Base-by-base conservation (phyloP, 23 red algal species). In the Gracilaria caudata region DNA sequence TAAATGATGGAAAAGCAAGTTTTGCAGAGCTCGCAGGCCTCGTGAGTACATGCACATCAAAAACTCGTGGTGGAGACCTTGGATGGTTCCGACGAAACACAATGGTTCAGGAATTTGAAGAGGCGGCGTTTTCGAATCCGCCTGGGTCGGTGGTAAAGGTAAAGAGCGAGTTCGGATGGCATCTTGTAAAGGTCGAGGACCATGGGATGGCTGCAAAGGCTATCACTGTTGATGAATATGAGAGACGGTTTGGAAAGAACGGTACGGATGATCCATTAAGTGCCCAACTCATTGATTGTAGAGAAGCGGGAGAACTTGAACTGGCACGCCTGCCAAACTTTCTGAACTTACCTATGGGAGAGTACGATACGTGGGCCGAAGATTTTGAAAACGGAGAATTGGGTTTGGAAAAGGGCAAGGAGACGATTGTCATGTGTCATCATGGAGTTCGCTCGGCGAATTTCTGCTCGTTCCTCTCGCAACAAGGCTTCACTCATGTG, bases 341-440 rank as follows among this genome's bases (percentile, higher is more conserved):
- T 37, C 41, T 87, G 6, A 81, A 94, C 70, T 51, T 98, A 13
- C 90, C 91, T 0, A 89, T 94, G 79, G 83, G 85, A 63, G 87
- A 90, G 54, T 94, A 94, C 47, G 83, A 24, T 0, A 4, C 45
- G n/a, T 94, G 90, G 80, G 77, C 79, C 36, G 90, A 89, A 7
- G 36, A 81, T 12, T 83, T 96, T 28, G 97, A 99, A 61, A 72
- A 37, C 26, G 79, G 89, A 11, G n/a, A 77, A 10, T 21, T 93
- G 59, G 34, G 36, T 35, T 57, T 99, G 24, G 90, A 99, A 17
- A 93, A 91, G 77, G 79, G 80, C 7, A 85, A 87, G n/a, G 92
- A 92, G 60, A 94, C 93, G 0, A 87, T 96, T 37, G 97, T 99
- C 20, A 94, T 99, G 92, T 99, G 97, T 59, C 97, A 99, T 68